Evolutionary conservation across 1,284 basidiomycete species (phyloP), one percentile per base, ranked within the genome.

Genomic region (Cutaneotrichosporon mucoides): DNA sequence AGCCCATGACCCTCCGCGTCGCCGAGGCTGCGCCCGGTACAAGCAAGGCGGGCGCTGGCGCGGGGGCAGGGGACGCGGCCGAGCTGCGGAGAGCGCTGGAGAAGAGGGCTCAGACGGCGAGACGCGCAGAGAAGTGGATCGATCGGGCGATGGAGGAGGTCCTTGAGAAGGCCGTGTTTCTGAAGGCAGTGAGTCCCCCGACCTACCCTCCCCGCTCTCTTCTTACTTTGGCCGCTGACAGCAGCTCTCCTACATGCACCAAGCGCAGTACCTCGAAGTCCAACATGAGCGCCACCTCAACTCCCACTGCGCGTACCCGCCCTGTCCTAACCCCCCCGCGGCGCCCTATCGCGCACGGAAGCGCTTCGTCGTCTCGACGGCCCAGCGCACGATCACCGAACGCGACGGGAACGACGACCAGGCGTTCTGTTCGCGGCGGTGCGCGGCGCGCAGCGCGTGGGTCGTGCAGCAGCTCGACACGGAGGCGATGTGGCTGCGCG

Each of bases 221-320:
- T 34, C 35, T 5, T n/a, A 4, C 12, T 37, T 37, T 10, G 35
- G 5, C 11, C 43, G 43, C 43, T 45, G n/a, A 35, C 46, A 16
- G n/a, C 33, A 11, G 16, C 61, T 62, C 50, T 42, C 55, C 0
- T 66, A 65, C 55, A 54, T 68, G 46, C 65, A 68, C 55, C 51
- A 56, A 0, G 43, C 59, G 10, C 68, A 72, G 50, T 76, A 74
- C 57, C 57, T 49, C 52, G 68, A 71, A 55, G 66, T 70, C 9
- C 57, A 56, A 35, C 71, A 73, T 54, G 73, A 76, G 55, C 67
- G 73, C 5, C 73, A 76, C 51, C 66, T 76, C 6, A 73, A 73
- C 62, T 48, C 52, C 3, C 58, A 71, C 15, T 76, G 73, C 62
- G 70, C 69, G 1, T 76, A 76, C 52, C 67, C 72, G 1, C 51